phyloP scores from a whole-genome alignment of 441 rosid species.

The Corymbia citriodora region DNA sequence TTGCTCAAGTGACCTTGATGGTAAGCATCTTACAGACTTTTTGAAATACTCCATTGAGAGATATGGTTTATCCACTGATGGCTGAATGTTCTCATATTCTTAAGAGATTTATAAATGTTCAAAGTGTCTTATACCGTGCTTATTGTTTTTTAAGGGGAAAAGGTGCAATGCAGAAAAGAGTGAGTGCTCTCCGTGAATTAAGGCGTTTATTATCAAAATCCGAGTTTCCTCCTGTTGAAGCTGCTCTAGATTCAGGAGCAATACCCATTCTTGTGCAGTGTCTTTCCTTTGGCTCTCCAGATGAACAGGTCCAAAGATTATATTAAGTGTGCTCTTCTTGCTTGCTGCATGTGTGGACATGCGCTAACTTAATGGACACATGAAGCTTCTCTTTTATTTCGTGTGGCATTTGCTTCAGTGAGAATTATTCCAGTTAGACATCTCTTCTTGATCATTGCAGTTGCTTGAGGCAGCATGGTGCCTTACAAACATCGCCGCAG shows the following conservation, averaged over 20 bases:
- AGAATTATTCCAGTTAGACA: background rate
- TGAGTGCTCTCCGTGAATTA: constrained; percentile 74
- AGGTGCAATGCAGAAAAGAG: constrained; percentile 81
- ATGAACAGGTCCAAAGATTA: constrained; percentile 65
- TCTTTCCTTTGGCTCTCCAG: constrained; percentile 85
- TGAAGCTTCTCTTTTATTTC: background rate
- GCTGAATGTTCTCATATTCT: background rate
- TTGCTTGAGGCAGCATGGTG: constrained; percentile 98
- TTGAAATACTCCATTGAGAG: background rate
- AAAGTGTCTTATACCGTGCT: background rate
- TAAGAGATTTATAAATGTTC: background rate
- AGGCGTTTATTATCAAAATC: constrained; percentile 81
- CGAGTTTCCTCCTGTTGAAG: constrained; percentile 79
- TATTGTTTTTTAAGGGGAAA: constrained; percentile 50
- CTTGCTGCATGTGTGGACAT: background rate
- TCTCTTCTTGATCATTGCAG: constrained; percentile 35
- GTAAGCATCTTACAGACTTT: background rate
- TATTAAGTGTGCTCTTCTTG: background rate
- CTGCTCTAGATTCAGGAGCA: constrained; percentile 78
- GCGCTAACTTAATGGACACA: background rate
- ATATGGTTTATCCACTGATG: background rate
- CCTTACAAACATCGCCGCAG: constrained; percentile 96
- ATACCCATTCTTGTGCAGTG: constrained; percentile 78
- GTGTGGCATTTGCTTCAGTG: background rate
- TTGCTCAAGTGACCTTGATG: background rate